Conservation (phyloP, 352 stramenopile genomes). For the Globisporangium middletonii region DNA sequence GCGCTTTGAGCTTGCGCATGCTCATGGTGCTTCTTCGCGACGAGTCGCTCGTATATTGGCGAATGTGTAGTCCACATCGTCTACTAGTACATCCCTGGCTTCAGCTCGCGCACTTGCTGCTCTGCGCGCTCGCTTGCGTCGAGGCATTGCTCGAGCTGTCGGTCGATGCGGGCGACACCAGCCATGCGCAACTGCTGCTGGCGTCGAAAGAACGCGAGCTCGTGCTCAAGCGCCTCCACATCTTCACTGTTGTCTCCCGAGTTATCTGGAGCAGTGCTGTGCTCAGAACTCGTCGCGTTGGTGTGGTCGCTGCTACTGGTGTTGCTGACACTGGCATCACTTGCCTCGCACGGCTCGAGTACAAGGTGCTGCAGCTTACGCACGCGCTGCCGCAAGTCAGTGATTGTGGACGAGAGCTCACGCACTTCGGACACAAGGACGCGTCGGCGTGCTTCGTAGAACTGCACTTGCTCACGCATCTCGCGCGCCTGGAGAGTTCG, state of each 20-base stretch:
- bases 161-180: not conserved
- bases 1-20: conserved; percentile 68
- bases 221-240: not conserved
- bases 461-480: not conserved
- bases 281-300: not conserved
- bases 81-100: not conserved
- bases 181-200: conserved; percentile 7
- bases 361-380: not conserved
- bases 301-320: not conserved
- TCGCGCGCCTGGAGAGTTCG: conserved; percentile 1
- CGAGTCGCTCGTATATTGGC: not conserved
- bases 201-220: conserved; percentile 4
- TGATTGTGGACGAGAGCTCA: conserved; percentile 6
- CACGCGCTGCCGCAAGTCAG: not conserved
- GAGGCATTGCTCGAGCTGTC: conserved; percentile 11
- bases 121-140: not conserved
- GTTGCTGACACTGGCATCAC: not conserved
- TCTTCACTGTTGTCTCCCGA: not conserved
- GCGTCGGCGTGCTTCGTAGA: conserved; percentile 1
- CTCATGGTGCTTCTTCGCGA: conserved; percentile 30
- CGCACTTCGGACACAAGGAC: conserved; percentile 1
- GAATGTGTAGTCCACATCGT: not conserved
- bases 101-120: not conserved
- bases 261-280: not conserved
- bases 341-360: no score